These are phyloP conservation scores for Picea sitchensis DNA, from an alignment of 75 land plant genomes.

Conservation along the genomic window DNA sequence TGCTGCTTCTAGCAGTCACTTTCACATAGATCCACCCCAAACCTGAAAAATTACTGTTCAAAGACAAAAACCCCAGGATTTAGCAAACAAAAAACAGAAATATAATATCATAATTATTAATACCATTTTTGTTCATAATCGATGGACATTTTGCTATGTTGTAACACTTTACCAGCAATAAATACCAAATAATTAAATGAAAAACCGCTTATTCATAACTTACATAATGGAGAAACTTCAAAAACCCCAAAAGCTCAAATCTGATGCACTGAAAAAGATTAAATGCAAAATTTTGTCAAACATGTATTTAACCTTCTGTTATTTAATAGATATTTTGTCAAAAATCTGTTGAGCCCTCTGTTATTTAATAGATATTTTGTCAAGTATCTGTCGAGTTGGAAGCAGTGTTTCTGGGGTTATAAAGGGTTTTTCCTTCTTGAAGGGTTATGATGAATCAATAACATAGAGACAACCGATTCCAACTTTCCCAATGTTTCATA, in stretches of 20 bases:
- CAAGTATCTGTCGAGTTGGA: background rate
- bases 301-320: background rate
- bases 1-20: background rate
- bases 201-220: background rate
- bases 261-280: background rate
- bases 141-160: background rate
- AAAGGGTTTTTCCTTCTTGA: background rate
- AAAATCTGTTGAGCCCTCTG: background rate
- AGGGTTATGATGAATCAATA: background rate
- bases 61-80: background rate
- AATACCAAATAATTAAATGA: background rate
- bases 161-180: background rate
- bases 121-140: background rate
- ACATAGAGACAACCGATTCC: background rate
- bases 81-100: background rate
- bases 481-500: conserved; percentile 10
- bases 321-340: background rate
- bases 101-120: background rate
- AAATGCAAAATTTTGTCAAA: background rate
- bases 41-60: background rate
- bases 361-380: background rate
- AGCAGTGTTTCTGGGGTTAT: background rate
- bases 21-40: background rate
- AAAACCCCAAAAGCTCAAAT: background rate
- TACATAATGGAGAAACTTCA: background rate